Conservation (phyloP, 495 filamentous ascomycete species). For the Cudoniella acicularis region DNA sequence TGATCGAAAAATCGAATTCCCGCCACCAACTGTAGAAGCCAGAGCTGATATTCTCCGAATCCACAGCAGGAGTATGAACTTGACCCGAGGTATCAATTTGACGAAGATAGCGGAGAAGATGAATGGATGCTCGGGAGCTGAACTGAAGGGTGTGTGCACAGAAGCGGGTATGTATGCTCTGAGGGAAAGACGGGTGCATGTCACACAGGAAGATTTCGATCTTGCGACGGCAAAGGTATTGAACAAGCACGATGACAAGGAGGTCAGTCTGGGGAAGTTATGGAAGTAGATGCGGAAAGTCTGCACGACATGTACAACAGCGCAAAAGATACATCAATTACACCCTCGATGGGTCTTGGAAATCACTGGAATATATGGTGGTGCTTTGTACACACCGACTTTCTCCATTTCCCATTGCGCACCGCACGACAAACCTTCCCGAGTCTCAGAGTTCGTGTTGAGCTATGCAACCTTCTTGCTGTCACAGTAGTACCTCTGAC, state of each 20-base stretch:
- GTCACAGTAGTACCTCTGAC: constrained; percentile 8
- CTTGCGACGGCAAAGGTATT: constrained; percentile 98
- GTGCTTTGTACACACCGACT: neutral
- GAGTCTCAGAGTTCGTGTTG: neutral
- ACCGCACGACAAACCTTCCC: neutral
- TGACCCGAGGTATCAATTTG: constrained; percentile 95
- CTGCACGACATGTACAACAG: constrained; percentile 16
- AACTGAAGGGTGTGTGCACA: constrained; percentile 95
- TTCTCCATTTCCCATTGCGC: neutral
- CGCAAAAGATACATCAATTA: neutral
- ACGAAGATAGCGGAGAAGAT: constrained; percentile 99
- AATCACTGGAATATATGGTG: neutral
- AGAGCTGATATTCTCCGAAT: constrained; percentile 97
- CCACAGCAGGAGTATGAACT: constrained; percentile 95
- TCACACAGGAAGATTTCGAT: constrained; percentile 99
- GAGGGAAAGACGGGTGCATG: constrained; percentile 90
- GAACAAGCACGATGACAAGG: constrained; percentile 99
- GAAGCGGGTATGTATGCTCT: constrained; percentile 98
- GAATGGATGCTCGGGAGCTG: constrained; percentile 96
- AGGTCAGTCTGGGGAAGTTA: constrained; percentile 81
- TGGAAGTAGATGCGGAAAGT: constrained; percentile 65
- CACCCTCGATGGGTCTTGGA: neutral
- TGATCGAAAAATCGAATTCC: constrained; percentile 99
- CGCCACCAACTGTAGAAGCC: constrained; percentile 93
- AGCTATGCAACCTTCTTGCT: constrained; percentile 2